Evolutionary conservation across 2,329 filamentous ascomycete genomes (phyloP), one percentile per base, ranked within the genome.

Genomic region (Colletotrichum brevisporum): DNA sequence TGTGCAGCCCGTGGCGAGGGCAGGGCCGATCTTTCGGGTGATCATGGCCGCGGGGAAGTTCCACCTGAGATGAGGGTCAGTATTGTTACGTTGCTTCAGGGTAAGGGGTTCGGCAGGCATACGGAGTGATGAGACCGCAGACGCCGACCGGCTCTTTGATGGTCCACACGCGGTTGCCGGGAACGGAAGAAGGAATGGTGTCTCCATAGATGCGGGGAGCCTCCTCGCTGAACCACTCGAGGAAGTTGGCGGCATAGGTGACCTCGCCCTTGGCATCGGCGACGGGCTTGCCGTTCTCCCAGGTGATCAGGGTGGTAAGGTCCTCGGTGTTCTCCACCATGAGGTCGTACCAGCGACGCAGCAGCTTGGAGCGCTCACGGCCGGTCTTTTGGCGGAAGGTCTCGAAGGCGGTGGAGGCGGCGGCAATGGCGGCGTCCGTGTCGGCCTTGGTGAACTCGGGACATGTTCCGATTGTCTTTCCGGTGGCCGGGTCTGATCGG

Each of bases 1-100:
- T 0, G 95, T 97, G 83, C 95, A 98, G 67, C 96, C 96, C n/a
- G 94, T 95, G 18, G 96, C 96, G 64, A 98, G 86, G 9, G 92
- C 93, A 2, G 93, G 89, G 2, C 88, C 90, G 58, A 90, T 85
- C 79, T 92, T 92, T 69, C 90, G 83, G 6, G 90, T 92, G 72
- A 93, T 89, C 91, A 94, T 94, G 57, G 91, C 91, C 3, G 91
- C 89, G 13, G 92, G 92, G 76, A 97, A 97, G 82, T 97, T 97
- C 94, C 94, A 96, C 64, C 86, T 87, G 1, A 5, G 51, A 51
- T 12, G 10, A 10, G 8, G 31, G 31, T 36, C 43, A 39, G 58
- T 2, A 21, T n/a, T 6, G 13, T 31, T 8, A 9, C 10, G 15
- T 5, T 55, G 36, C 18, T 15, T 5, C 16, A 16, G 6, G 39